Conservation (phyloP, 73 alveolate genomes). For the Paramecium caudatum region DNA sequence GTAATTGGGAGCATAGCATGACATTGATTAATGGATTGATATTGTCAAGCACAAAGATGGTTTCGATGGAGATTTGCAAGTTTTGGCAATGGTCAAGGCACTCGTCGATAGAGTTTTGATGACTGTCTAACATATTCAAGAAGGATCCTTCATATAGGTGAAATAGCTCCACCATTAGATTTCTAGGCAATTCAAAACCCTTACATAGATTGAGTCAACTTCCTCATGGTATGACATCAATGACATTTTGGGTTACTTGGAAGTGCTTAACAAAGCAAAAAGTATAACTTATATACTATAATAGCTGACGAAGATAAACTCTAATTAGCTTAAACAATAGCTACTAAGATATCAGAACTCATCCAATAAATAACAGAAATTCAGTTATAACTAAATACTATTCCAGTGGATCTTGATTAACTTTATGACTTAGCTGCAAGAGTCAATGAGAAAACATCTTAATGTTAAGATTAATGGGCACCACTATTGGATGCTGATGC, state of each 20-base stretch:
- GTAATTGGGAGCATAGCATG: conserved; percentile 58
- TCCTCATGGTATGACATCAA: conserved; percentile 61
- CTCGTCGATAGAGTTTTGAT: conserved; percentile 49
- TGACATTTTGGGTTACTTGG: conserved; percentile 49
- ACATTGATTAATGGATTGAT: conserved; percentile 57
- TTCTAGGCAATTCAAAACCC: conserved; percentile 22
- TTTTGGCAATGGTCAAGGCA: conserved; percentile 61
- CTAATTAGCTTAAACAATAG: conserved; percentile 47
- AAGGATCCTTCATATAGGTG: conserved; percentile 46
- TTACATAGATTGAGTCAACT: conserved; percentile 1
- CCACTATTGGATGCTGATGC: conserved; percentile 37
- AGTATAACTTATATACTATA: background rate
- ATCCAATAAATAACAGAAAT: conserved; percentile 28
- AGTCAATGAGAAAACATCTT: conserved; percentile 26
- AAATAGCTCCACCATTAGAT: conserved; percentile 44
- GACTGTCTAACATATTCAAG: conserved; percentile 56
- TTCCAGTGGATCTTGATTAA: conserved; percentile 49
- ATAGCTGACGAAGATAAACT: conserved; percentile 65
- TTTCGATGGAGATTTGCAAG: conserved; percentile 68
- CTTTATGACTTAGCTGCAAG: conserved; percentile 48
- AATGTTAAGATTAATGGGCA: conserved; percentile 49
- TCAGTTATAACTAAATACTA: conserved; percentile 8
- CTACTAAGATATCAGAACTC: conserved; percentile 58
- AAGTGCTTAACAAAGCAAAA: conserved; percentile 60
- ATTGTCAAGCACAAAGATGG: conserved; percentile 58